A percentile compares a stretch with the other conserved stretches of the same genome.
Evolutionary conservation across 257 asterid species (phyloP).

Genomic region (Ilex asprella): DNA sequence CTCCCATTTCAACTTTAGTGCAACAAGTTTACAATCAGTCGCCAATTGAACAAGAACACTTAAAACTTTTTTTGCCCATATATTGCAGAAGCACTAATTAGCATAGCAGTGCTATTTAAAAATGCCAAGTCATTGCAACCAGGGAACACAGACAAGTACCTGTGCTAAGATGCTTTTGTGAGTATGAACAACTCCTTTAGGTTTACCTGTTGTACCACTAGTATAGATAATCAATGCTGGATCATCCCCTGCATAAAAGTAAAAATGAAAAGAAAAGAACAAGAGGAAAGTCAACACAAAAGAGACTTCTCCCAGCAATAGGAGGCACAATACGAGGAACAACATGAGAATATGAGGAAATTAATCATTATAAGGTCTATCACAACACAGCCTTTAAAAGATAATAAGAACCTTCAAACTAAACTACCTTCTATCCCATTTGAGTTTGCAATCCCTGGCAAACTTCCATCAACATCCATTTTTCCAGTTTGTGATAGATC

Average conservation of each 20-base stretch:
- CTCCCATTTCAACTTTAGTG: too few species aligned
- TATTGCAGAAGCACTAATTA: too few species aligned
- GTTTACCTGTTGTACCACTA: constrained; percentile 97
- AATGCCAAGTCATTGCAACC: too few species aligned
- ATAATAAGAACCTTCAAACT: constrained; percentile 6
- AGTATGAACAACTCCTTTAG: constrained; percentile 99
- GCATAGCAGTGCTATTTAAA: too few species aligned
- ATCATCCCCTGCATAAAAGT: constrained; percentile 48
- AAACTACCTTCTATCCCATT: constrained; percentile 42
- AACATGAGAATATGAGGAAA: constrained; percentile 8
- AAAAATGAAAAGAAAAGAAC: constrained; percentile 1
- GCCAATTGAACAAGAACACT: too few species aligned
- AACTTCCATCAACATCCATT: constrained; percentile 13
- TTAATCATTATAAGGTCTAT: constrained; percentile 1
- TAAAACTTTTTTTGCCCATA: too few species aligned
- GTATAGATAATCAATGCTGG: constrained; percentile 90
- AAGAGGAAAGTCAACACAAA: constrained; percentile 9
- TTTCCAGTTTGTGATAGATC: constrained; percentile 24
- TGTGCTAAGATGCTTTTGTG: constrained; percentile 80
- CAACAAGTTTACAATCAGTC: too few species aligned
- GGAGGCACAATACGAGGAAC: too few species aligned
- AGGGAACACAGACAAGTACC: constrained; percentile 30
- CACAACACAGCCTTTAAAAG: constrained; percentile 7
- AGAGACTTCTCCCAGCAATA: not conserved
- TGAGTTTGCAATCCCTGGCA: constrained; percentile 22